Conservation (phyloP, 352 stramenopile species). For the Pythium aquatile region DNA sequence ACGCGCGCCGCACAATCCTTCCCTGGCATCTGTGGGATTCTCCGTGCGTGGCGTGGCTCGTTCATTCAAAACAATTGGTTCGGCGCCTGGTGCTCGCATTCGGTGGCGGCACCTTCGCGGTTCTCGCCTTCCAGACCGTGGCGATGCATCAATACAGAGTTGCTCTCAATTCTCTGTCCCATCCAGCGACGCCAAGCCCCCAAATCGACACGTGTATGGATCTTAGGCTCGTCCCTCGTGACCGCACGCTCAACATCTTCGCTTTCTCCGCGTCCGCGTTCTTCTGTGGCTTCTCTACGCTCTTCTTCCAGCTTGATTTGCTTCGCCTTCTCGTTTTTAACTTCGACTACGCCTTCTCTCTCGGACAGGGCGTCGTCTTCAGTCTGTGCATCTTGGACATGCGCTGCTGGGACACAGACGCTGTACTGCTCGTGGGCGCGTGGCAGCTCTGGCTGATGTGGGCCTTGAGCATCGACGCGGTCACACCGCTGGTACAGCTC, state of each 20-base stretch:
- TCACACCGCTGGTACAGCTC: slow-evolving; percentile 12
- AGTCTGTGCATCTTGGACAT: slow-evolving; percentile 10
- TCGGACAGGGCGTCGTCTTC: slow-evolving; percentile 3
- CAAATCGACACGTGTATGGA: background rate
- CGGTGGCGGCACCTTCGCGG: background rate
- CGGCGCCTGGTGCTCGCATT: background rate
- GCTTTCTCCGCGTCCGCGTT: background rate
- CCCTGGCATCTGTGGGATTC: slow-evolving; percentile 6
- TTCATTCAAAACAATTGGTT: background rate
- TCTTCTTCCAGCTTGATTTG: slow-evolving; percentile 17
- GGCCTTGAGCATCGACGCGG: slow-evolving; percentile 13
- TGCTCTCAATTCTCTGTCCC: background rate
- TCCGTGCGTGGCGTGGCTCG: background rate
- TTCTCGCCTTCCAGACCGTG: slow-evolving; percentile 1
- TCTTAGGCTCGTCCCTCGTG: background rate
- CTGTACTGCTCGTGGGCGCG: slow-evolving; percentile 1
- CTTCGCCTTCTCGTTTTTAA: slow-evolving; percentile 12
- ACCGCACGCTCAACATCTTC: background rate
- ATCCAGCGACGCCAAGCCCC: background rate
- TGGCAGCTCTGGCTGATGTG: slow-evolving; percentile 14
- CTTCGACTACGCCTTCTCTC: slow-evolving; percentile 18
- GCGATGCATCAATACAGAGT: background rate
- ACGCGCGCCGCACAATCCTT: slow-evolving; percentile 9
- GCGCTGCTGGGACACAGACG: slow-evolving; percentile 7
- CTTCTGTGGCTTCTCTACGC: slow-evolving; percentile 7